Conservation (phyloP, 768 basidiomycete species). For the Sarcodon aspratus region DNA sequence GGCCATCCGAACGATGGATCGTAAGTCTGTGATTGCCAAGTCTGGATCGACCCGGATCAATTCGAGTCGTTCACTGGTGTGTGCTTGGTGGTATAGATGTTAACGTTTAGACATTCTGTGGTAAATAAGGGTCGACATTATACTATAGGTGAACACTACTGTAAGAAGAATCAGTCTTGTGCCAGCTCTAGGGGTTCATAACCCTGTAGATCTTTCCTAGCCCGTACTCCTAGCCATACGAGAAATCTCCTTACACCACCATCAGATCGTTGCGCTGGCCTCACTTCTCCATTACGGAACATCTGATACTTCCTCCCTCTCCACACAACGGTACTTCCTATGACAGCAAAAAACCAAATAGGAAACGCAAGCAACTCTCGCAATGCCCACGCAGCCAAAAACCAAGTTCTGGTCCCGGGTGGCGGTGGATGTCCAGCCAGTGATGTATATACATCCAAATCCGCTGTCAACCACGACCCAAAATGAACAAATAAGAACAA, state of each 20-base stretch:
- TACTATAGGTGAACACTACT: not conserved
- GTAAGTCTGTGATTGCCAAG: no score
- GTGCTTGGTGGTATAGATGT: no score
- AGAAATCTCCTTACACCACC: conserved; percentile 2
- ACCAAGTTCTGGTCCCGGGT: conserved; percentile 32
- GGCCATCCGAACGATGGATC: conserved; percentile 1
- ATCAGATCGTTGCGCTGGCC: conserved; percentile 6
- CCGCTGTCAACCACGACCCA: conserved; percentile 60
- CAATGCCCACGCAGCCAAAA: conserved; percentile 66
- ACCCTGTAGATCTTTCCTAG: conserved; percentile 13
- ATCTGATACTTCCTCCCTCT: conserved; percentile 74
- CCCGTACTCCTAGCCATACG: conserved; percentile 7
- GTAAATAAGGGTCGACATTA: not conserved
- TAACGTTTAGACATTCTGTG: no score
- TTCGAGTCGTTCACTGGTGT: no score
- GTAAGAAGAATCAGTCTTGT: not conserved
- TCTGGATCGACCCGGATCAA: no score
- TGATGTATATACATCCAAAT: conserved; percentile 73
- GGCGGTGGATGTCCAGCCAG: conserved; percentile 58
- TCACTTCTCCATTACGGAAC: conserved; percentile 61
- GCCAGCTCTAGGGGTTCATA: conserved; percentile 23
- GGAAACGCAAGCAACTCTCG: conserved; percentile 83
- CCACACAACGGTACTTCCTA: conserved; percentile 79
- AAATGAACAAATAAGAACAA: conserved; percentile 51
- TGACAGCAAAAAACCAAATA: conserved; percentile 75